A percentile compares a stretch with the other conserved stretches of the same genome.
Evolutionary conservation across 1,284 basidiomycete species (phyloP).

Genomic region (Rhodotorula sp.): DNA sequence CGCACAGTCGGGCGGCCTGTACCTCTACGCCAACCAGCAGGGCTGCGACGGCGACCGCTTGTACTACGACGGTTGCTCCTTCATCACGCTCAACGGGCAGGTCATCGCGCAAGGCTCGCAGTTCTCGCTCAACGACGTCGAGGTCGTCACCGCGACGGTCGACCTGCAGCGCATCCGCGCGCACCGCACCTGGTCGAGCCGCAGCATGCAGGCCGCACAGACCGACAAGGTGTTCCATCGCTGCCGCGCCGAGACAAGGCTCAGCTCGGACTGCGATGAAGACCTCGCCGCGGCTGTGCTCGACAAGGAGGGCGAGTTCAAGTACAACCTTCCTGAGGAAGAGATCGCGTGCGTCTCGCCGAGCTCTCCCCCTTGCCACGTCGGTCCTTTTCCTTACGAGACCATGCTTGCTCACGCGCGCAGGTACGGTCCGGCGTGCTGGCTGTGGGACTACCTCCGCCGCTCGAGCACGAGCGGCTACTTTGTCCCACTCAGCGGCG

Average conservation of each 20-base stretch:
- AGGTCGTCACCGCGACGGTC: slow-evolving; percentile 91
- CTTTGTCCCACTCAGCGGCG: slow-evolving; percentile 95
- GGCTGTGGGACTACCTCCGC: slow-evolving; percentile 98
- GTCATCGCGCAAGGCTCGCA: slow-evolving; percentile 94
- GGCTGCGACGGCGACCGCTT: slow-evolving; percentile 97
- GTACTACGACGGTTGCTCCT: slow-evolving; percentile 95
- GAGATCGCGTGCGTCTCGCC: slow-evolving; percentile 81
- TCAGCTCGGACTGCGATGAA: slow-evolving; percentile 72
- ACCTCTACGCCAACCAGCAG: slow-evolving; percentile 98
- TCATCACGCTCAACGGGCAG: slow-evolving; percentile 91
- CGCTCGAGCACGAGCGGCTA: slow-evolving; percentile 92
- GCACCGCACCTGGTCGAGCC: slow-evolving; percentile 71
- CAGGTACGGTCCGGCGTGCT: slow-evolving; percentile 94
- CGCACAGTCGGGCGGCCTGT: slow-evolving; percentile 88
- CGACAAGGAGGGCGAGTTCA: slow-evolving; percentile 47
- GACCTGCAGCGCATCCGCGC: slow-evolving; percentile 93
- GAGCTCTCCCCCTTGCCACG: background rate
- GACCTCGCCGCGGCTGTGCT: slow-evolving; percentile 54
- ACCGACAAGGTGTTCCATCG: slow-evolving; percentile 70
- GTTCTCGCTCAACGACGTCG: slow-evolving; percentile 92
- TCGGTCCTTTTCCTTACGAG: no score
- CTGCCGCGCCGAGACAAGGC: slow-evolving; percentile 72
- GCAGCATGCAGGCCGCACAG: slow-evolving; percentile 83
- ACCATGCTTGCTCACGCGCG: background rate
- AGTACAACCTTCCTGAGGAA: slow-evolving; percentile 87